phyloP scores from a whole-genome alignment of 805 yeast genomes.

The Candida nonsorbophila region DNA sequence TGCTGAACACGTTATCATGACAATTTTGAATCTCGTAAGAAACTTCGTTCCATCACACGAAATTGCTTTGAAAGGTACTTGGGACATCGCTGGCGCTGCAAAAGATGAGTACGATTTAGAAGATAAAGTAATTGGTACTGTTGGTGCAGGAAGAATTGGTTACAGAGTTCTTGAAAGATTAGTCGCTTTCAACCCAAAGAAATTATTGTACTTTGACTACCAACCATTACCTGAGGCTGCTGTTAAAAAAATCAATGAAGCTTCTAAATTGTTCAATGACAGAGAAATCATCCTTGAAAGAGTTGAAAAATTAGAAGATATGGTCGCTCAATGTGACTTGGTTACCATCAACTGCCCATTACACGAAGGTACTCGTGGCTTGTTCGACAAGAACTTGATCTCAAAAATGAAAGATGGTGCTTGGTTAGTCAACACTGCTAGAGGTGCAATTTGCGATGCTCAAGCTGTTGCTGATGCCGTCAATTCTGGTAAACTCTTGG shows the following conservation, averaged over 20 bases:
- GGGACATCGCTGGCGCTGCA: constrained; percentile 78
- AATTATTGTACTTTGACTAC: constrained; percentile 70
- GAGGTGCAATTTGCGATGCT: constrained; percentile 74
- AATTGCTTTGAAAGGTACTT: constrained; percentile 53
- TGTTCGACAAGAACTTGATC: constrained; percentile 60
- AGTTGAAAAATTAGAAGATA: constrained; percentile 55
- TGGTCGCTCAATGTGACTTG: constrained; percentile 63
- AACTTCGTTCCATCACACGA: constrained; percentile 78
- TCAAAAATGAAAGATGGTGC: constrained; percentile 71
- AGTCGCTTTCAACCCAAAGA: constrained; percentile 68
- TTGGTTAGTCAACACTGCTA: constrained; percentile 71
- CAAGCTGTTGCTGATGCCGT: constrained; percentile 76
- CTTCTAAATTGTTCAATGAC: constrained; percentile 37
- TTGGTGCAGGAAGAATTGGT: constrained; percentile 81
- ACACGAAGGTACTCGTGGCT: constrained; percentile 63
- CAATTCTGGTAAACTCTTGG: constrained; percentile 60
- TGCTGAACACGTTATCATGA: constrained; percentile 76
- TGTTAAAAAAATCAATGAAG: constrained; percentile 30
- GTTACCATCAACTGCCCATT: constrained; percentile 77
- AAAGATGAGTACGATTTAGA: constrained; percentile 72
- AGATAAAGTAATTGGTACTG: constrained; percentile 71
- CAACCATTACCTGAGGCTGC: constrained; percentile 58
- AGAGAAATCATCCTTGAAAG: constrained; percentile 51
- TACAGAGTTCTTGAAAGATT: constrained; percentile 68
- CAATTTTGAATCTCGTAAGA: constrained; percentile 64